Percentiles rank a stretch among this genome's conserved stretches.
Conservation (phyloP, 257 asterid genomes). For the Rehmannia glutinosa region DNA sequence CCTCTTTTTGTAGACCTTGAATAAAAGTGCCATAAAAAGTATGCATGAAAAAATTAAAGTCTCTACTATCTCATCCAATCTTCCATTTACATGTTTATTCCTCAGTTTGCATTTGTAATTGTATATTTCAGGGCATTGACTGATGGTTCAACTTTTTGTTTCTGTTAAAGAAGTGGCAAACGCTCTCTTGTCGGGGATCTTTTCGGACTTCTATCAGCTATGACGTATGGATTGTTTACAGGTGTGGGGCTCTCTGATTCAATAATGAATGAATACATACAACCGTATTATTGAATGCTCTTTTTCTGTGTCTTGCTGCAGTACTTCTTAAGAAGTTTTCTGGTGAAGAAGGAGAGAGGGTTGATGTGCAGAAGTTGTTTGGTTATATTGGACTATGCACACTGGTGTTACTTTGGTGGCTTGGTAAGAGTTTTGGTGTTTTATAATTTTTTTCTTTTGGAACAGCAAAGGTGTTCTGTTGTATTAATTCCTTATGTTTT, state of each 20-base stretch:
- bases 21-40: neutral
- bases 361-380: slow-evolving; percentile 87
- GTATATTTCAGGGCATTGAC: slow-evolving; percentile 48
- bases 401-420: slow-evolving; percentile 97
- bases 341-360: slow-evolving; percentile 88
- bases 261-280: neutral
- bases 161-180: slow-evolving; percentile 60
- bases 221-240: slow-evolving; percentile 82
- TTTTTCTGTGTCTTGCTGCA: slow-evolving; percentile 24
- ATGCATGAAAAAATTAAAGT: slow-evolving; percentile 1
- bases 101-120: slow-evolving; percentile 33
- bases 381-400: slow-evolving; percentile 91
- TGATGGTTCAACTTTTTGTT: slow-evolving; percentile 65
- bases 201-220: slow-evolving; percentile 90
- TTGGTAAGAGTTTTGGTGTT: slow-evolving; percentile 46
- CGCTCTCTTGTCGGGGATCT: slow-evolving; percentile 90
- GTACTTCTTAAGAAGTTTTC: slow-evolving; percentile 94
- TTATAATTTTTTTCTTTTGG: neutral
- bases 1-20: neutral
- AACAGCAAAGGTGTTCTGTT: no score
- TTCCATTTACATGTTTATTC: slow-evolving; percentile 28
- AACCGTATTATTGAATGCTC: neutral
- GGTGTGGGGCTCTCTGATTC: slow-evolving; percentile 40
- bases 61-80: neutral
- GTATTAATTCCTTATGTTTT: neutral